These are phyloP conservation scores for Gloeopeniophorella convolvens DNA, from an alignment of 768 basidiomycete species.

Conservation along the genomic window DNA sequence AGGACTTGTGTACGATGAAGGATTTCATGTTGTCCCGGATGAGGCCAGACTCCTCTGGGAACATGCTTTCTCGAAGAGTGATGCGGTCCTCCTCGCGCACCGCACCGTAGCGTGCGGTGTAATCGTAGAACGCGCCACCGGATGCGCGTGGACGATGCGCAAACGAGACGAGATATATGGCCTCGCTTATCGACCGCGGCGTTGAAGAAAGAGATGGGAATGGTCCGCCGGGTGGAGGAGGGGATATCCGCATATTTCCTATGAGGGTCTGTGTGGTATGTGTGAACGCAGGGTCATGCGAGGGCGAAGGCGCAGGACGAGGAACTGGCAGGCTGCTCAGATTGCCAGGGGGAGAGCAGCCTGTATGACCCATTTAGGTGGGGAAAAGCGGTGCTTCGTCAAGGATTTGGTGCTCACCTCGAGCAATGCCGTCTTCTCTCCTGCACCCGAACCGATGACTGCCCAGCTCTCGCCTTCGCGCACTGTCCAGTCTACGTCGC, in stretches of 20 bases:
- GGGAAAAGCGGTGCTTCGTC: neutral
- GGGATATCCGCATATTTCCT: conserved; percentile 64
- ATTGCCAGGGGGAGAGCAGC: neutral
- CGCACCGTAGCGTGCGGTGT: conserved; percentile 86
- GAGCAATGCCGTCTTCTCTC: conserved; percentile 55
- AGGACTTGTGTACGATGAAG: conserved; percentile 1
- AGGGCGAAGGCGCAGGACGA: neutral
- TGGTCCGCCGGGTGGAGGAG: conserved; percentile 61
- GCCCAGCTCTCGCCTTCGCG: conserved; percentile 68
- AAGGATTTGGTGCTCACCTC: conserved; percentile 41
- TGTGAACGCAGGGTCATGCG: neutral
- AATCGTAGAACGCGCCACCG: conserved; percentile 83
- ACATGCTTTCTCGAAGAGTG: conserved; percentile 67
- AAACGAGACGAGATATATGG: conserved; percentile 58
- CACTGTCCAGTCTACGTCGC: conserved; percentile 51
- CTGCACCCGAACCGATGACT: conserved; percentile 57
- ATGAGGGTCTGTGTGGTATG: conserved; percentile 45
- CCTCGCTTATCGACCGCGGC: conserved; percentile 34
- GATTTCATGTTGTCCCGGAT: conserved; percentile 2
- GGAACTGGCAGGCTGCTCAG: neutral
- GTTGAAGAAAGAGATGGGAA: conserved; percentile 61
- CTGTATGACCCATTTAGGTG: neutral
- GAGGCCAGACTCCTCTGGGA: conserved; percentile 27
- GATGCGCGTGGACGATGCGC: conserved; percentile 49
- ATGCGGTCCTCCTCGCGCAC: conserved; percentile 77